A percentile compares a stretch with the other conserved stretches of the same genome.
Evolutionary conservation across 1,284 basidiomycete species (phyloP).

Genomic region (Cutaneotrichosporon sp.): DNA sequence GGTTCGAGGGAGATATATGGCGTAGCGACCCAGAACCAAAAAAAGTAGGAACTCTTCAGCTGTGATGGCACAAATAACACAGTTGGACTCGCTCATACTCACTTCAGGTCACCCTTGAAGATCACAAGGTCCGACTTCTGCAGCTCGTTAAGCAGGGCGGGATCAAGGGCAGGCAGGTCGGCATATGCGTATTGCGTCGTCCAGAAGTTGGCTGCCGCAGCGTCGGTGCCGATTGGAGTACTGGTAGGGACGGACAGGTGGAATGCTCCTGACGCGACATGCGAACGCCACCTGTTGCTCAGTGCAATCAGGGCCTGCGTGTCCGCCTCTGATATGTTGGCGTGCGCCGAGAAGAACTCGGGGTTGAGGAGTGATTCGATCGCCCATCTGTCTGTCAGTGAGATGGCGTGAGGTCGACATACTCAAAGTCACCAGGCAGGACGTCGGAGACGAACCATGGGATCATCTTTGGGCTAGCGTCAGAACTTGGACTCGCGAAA

Average conservation of each 20-base stretch:
- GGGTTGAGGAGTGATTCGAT: conserved; percentile 56
- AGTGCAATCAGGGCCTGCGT: conserved; percentile 58
- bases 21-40: no score
- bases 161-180: conserved; percentile 66
- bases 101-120: conserved; percentile 96
- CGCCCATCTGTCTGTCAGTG: conserved; percentile 42
- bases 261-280: conserved; percentile 71
- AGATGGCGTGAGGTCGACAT: conserved; percentile 20
- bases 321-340: conserved; percentile 40
- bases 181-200: conserved; percentile 79
- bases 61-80: no score
- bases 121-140: conserved; percentile 73
- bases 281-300: conserved; percentile 69
- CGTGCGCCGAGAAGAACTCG: conserved; percentile 64
- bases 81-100: conserved; percentile 35
- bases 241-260: conserved; percentile 67
- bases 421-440: conserved; percentile 71
- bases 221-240: conserved; percentile 62
- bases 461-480: conserved; percentile 72
- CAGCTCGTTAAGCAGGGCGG: conserved; percentile 63
- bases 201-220: conserved; percentile 67
- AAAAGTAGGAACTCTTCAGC: no score
- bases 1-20: neutral
- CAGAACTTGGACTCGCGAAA: neutral
- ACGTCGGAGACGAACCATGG: conserved; percentile 90